Conservation (phyloP, 352 stramenopile species). For the Pythium folliculosum region DNA sequence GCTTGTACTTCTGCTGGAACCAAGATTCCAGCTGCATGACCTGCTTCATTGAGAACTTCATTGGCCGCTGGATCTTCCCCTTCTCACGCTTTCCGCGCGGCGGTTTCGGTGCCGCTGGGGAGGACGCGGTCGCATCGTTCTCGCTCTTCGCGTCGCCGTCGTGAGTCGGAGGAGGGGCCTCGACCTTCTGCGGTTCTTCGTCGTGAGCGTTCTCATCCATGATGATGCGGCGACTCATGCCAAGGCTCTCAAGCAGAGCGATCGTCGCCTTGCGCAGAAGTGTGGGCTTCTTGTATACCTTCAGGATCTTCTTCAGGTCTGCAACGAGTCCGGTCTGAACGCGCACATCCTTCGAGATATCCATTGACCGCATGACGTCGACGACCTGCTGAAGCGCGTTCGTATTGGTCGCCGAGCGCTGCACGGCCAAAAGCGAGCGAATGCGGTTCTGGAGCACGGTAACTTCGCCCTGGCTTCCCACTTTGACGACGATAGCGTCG, state of each 20-base stretch:
- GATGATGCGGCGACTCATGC: constrained; percentile 59
- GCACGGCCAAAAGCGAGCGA: constrained; percentile 58
- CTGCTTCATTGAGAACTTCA: constrained; percentile 89
- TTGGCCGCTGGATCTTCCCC: constrained; percentile 64
- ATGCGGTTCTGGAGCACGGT: constrained; percentile 69
- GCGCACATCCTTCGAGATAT: constrained; percentile 68
- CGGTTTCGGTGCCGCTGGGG: constrained; percentile 1
- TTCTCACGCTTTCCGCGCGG: constrained; percentile 56
- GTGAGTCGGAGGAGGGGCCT: constrained; percentile 19
- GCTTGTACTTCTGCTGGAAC: constrained; percentile 90
- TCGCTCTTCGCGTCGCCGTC: constrained; percentile 19
- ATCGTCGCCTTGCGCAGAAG: constrained; percentile 74
- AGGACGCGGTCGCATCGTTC: constrained; percentile 7
- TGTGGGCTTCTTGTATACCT: constrained; percentile 79
- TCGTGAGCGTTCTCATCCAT: constrained; percentile 50
- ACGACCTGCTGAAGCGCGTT: constrained; percentile 78
- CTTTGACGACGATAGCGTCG: constrained; percentile 66
- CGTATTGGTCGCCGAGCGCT: constrained; percentile 55
- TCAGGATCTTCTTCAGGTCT: constrained; percentile 79
- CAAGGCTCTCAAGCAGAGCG: constrained; percentile 65
- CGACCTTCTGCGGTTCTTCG: constrained; percentile 40
- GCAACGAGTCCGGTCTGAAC: constrained; percentile 70
- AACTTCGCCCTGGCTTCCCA: constrained; percentile 60
- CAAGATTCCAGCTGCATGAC: constrained; percentile 75
- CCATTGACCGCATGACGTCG: constrained; percentile 78